phyloP scores from a whole-genome alignment of 305 asterid genomes.

The Rubia balearica region DNA sequence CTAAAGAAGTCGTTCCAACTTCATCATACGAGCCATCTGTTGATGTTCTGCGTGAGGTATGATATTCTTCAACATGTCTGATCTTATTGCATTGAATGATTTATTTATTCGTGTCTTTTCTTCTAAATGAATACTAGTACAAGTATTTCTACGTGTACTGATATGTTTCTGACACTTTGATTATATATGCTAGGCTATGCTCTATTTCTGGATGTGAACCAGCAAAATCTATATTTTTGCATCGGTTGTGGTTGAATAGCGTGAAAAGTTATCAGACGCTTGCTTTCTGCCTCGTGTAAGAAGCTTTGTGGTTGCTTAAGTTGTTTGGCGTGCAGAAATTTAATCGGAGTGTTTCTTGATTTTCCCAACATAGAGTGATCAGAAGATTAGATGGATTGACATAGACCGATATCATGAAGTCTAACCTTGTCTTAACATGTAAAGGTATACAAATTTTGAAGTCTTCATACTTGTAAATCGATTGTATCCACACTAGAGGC shows the following conservation, averaged over 20 bases:
- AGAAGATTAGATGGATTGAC: constrained; percentile 11
- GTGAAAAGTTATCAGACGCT: not conserved
- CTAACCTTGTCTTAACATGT: constrained; percentile 1
- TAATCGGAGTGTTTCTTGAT: not conserved
- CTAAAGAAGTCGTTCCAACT: constrained; percentile 18
- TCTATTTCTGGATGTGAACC: constrained; percentile 67
- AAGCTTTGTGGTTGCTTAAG: not conserved
- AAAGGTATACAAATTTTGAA: not conserved
- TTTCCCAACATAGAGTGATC: constrained; percentile 1
- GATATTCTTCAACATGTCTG: not conserved
- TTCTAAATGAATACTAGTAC: not conserved
- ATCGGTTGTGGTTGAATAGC: not conserved
- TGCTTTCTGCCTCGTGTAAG: constrained; percentile 4
- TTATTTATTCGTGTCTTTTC: not conserved
- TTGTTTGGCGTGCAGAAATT: constrained; percentile 10
- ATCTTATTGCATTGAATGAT: not conserved
- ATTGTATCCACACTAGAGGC: not conserved
- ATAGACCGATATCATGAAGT: not conserved
- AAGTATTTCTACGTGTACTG: not conserved
- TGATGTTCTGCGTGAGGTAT: constrained; percentile 48
- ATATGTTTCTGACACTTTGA: constrained; percentile 16
- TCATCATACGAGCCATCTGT: constrained; percentile 26
- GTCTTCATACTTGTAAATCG: not conserved
- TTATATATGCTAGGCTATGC: constrained; percentile 54
- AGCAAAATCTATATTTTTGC: not conserved